These are phyloP conservation scores for Calonectria honghensis DNA, from an alignment of 2,329 filamentous ascomycete species.

Conservation along the genomic window DNA sequence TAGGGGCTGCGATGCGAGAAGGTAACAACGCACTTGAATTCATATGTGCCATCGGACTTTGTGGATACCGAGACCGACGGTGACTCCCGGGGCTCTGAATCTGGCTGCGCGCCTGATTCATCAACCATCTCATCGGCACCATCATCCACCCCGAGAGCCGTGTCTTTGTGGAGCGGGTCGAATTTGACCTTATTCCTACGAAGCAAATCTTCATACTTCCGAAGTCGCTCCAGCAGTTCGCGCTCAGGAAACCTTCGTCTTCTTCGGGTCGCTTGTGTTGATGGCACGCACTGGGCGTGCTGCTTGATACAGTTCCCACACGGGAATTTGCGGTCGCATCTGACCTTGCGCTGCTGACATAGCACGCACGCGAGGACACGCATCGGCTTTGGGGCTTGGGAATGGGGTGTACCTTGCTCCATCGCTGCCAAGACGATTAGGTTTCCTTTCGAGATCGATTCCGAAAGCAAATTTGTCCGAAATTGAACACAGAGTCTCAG, in stretches of 20 bases:
- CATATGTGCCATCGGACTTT: conserved; percentile 2
- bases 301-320: conserved; percentile 73
- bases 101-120: background rate
- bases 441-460: background rate
- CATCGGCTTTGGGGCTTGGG: background rate
- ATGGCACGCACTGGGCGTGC: conserved; percentile 65
- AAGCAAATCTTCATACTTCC: conserved; percentile 74
- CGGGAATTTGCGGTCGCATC: conserved; percentile 76
- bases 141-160: background rate
- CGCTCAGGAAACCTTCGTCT: conserved; percentile 72
- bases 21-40: background rate
- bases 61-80: background rate
- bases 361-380: conserved; percentile 70
- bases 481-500: background rate
- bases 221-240: conserved; percentile 74
- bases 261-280: conserved; percentile 56
- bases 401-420: background rate
- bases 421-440: background rate
- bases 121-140: background rate
- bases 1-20: background rate
- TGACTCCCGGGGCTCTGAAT: background rate
- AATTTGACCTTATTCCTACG: conserved; percentile 73
- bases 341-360: conserved; percentile 80
- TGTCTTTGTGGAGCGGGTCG: conserved; percentile 63
- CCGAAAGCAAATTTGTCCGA: background rate